These are phyloP conservation scores for Exophiala sideris DNA, from an alignment of 2,329 filamentous ascomycete species.

Conservation along the genomic window DNA sequence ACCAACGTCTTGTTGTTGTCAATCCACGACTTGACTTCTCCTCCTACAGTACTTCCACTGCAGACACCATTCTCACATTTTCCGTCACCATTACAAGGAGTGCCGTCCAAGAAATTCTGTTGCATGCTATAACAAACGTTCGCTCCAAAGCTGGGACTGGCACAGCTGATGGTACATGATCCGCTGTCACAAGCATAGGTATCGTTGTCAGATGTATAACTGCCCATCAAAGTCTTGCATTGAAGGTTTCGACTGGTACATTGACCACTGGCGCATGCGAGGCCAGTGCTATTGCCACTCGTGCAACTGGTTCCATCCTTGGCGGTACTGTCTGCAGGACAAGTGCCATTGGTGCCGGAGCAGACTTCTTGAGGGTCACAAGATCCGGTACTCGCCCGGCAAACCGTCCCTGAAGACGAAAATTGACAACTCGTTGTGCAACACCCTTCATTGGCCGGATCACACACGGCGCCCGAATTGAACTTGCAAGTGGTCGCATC, in stretches of 20 bases:
- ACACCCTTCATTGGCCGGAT: constrained; percentile 51
- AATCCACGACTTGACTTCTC: constrained; percentile 74
- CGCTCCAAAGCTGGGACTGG: constrained; percentile 63
- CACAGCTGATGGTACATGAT: constrained; percentile 74
- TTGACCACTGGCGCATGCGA: constrained; percentile 85
- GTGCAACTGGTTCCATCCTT: constrained; percentile 66
- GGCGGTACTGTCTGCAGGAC: constrained; percentile 68
- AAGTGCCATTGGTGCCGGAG: constrained; percentile 66
- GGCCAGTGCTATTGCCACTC: constrained; percentile 51
- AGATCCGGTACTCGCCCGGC: constrained; percentile 70
- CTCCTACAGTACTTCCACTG: constrained; percentile 63
- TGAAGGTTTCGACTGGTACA: constrained; percentile 90
- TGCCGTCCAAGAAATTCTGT: constrained; percentile 93
- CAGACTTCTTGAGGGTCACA: constrained; percentile 88
- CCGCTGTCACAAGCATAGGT: constrained; percentile 73
- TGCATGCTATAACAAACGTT: constrained; percentile 71
- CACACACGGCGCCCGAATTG: constrained; percentile 69
- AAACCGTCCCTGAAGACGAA: constrained; percentile 63
- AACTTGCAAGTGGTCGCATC: constrained; percentile 84
- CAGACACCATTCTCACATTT: constrained; percentile 76
- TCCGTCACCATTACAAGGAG: constrained; percentile 75
- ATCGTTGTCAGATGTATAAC: constrained; percentile 67
- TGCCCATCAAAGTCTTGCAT: constrained; percentile 80
- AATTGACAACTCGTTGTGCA: constrained; percentile 43
- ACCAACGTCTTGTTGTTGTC: constrained; percentile 72